Conservation (phyloP, 164 flowering plant species). For the Nelumbo lutea region DNA sequence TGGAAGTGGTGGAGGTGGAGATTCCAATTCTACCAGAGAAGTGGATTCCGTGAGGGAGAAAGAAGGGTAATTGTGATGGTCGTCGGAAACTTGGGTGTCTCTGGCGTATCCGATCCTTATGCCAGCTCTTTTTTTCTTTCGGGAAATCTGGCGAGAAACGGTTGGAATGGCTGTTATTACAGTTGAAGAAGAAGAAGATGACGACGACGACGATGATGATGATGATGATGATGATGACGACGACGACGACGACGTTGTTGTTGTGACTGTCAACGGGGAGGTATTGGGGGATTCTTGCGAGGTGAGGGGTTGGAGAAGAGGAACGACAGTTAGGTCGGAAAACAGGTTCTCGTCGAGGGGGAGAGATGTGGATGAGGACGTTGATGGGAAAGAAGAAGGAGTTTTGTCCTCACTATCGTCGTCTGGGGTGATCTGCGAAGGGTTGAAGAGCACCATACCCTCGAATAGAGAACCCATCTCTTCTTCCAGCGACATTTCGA, state of each 20-base stretch:
- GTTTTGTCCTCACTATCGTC: not conserved
- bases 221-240: not conserved
- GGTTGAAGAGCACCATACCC: constrained; percentile 63
- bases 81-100: constrained; percentile 19
- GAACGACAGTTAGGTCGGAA: constrained; percentile 62
- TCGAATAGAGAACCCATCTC: constrained; percentile 69
- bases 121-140: constrained; percentile 56
- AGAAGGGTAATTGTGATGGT: constrained; percentile 5
- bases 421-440: constrained; percentile 24
- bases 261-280: constrained; percentile 1
- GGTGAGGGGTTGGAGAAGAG: constrained; percentile 16
- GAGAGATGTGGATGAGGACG: constrained; percentile 11
- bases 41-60: not conserved
- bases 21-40: not conserved
- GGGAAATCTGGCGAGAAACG: constrained; percentile 30
- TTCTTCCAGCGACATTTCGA: constrained; percentile 13
- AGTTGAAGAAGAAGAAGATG: not conserved
- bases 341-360: constrained; percentile 79
- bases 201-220: not conserved
- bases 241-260: not conserved
- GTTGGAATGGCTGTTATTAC: not conserved
- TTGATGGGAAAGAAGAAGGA: constrained; percentile 1
- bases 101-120: constrained; percentile 70
- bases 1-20: not conserved
- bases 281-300: not conserved